Evolutionary conservation across 495 filamentous ascomycete species (phyloP).

Genomic region (Lichenothelia convexa): DNA sequence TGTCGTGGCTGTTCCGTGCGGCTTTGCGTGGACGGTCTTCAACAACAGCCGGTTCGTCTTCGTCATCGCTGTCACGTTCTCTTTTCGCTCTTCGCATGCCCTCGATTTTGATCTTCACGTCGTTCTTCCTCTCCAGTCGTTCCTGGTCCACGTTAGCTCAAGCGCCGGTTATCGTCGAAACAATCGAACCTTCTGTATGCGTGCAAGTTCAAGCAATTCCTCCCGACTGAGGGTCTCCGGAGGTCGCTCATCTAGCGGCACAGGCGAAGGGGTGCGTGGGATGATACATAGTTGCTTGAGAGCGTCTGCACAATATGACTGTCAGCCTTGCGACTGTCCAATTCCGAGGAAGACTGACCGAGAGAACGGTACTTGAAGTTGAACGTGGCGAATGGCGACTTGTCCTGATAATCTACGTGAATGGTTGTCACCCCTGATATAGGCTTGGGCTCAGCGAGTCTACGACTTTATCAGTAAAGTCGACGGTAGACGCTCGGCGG

Average conservation of each 20-base stretch:
- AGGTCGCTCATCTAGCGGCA: conserved; percentile 10
- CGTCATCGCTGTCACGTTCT: no score
- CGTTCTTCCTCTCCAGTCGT: no score
- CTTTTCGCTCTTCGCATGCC: no score
- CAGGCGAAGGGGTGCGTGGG: conserved; percentile 8
- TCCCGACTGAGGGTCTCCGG: conserved; percentile 5
- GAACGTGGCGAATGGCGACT: conserved; percentile 5
- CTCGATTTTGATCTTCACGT: no score
- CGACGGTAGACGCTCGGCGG: not conserved
- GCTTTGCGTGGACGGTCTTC: no score
- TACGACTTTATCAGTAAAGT: not conserved
- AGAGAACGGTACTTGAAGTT: conserved; percentile 11
- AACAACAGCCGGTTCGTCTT: no score
- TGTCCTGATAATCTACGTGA: not conserved
- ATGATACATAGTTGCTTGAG: conserved; percentile 11
- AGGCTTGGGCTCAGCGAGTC: not conserved
- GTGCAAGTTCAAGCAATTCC: conserved; percentile 6
- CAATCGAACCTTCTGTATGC: not conserved
- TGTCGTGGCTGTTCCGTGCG: no score
- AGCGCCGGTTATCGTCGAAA: no score
- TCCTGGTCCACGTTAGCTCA: no score
- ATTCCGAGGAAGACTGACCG: conserved; percentile 2
- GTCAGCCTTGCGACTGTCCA: not conserved
- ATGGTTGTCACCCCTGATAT: not conserved
- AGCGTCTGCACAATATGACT: conserved; percentile 5